Evolutionary conservation across 768 basidiomycete genomes (phyloP).

Genomic region (Paxillus rubicundulus): DNA sequence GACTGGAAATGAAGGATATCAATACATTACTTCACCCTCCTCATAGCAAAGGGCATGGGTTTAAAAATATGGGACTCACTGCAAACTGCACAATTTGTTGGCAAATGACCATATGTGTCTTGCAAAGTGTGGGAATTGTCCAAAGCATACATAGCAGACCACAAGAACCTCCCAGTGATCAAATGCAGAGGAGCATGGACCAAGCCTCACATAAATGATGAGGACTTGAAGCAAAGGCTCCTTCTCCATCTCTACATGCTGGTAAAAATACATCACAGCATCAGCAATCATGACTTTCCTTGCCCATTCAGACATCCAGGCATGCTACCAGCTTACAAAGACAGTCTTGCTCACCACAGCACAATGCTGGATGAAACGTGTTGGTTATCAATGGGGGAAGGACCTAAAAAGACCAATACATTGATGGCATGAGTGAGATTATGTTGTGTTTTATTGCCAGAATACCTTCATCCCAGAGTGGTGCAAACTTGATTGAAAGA

Average conservation of each 20-base stretch:
- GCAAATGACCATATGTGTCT: not conserved
- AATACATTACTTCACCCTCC: too few species aligned
- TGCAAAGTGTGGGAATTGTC: not conserved
- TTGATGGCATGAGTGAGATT: not conserved
- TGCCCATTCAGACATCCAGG: too few species aligned
- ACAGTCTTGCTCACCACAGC: slow-evolving; percentile 17
- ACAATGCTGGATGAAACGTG: slow-evolving; percentile 16
- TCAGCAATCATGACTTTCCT: too few species aligned
- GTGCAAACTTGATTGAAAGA: slow-evolving; percentile 15
- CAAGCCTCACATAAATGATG: slow-evolving; percentile 26
- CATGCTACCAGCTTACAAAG: too few species aligned
- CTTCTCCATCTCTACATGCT: slow-evolving; percentile 21
- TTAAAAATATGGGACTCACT: too few species aligned
- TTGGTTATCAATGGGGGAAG: slow-evolving; percentile 16
- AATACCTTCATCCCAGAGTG: not conserved
- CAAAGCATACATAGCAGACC: slow-evolving; percentile 20
- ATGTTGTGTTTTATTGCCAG: too few species aligned
- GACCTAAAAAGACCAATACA: slow-evolving; percentile 24
- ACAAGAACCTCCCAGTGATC: slow-evolving; percentile 17
- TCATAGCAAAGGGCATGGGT: too few species aligned
- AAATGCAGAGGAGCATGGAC: not conserved
- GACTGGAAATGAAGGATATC: too few species aligned
- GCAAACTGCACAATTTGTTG: not conserved
- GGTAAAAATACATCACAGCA: slow-evolving; percentile 20
- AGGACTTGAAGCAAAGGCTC: slow-evolving; percentile 29